Evolutionary conservation across 169 alveolate species (phyloP).

Genomic region (Eimeria nieschulzi): DNA sequence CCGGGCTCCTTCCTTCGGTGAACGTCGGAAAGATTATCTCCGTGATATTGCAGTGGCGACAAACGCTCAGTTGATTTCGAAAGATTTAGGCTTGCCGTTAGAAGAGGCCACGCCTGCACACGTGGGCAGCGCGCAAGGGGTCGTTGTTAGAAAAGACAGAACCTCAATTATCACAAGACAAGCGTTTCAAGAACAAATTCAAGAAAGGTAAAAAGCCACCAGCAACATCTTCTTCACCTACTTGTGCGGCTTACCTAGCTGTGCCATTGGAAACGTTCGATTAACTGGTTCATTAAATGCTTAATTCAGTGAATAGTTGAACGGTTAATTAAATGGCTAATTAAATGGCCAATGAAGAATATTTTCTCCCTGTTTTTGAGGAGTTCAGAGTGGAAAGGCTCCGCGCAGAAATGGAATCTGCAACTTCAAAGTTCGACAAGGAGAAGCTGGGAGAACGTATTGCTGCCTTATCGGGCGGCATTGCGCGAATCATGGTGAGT

Average conservation of each 20-base stretch:
- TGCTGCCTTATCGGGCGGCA: conserved; percentile 92
- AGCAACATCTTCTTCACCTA: too few species aligned
- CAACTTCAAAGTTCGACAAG: conserved; percentile 87
- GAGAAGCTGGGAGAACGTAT: conserved; percentile 89
- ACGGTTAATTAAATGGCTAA: too few species aligned
- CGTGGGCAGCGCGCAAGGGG: conserved; percentile 87
- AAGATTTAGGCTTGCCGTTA: conserved; percentile 86
- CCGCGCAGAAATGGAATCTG: conserved; percentile 83
- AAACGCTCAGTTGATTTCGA: conserved; percentile 86
- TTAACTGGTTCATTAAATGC: too few species aligned
- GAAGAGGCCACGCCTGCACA: conserved; percentile 83
- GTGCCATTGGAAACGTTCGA: too few species aligned
- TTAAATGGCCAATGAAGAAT: not conserved
- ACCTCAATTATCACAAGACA: conserved; percentile 87
- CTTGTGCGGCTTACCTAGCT: too few species aligned
- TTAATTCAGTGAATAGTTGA: too few species aligned
- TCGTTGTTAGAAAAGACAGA: conserved; percentile 89
- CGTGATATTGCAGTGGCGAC: conserved; percentile 90
- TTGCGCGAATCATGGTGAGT: conserved; percentile 86
- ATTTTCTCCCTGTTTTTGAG: not conserved
- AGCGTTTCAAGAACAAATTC: conserved; percentile 75
- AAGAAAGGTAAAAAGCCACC: conserved; percentile 52
- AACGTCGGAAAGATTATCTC: conserved; percentile 88
- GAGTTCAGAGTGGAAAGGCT: conserved; percentile 79
- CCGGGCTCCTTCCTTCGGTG: conserved; percentile 91